phyloP scores from a whole-genome alignment of 192 early-diverging fungal genomes.

The Chytriomyces confervae region DNA sequence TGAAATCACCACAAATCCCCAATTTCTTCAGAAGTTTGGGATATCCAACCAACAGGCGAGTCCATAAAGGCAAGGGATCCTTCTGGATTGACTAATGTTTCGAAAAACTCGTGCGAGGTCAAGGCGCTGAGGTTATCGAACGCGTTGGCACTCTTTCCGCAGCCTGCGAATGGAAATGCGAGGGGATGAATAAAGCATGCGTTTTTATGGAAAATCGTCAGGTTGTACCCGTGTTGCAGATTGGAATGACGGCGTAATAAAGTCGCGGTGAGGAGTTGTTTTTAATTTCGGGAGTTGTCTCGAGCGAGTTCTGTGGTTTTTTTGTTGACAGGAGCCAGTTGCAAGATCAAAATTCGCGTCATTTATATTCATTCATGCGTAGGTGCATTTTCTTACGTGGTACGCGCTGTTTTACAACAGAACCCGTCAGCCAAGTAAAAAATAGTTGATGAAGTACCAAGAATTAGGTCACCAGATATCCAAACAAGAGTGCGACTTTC shows the following conservation, averaged over 20 bases:
- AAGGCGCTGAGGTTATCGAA: conserved; percentile 13
- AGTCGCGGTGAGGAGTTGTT: neutral
- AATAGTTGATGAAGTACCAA: neutral
- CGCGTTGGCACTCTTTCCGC: neutral
- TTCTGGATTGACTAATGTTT: neutral
- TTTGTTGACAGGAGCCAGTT: neutral
- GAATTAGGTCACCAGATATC: neutral
- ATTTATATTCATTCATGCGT: neutral
- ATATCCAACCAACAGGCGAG: neutral
- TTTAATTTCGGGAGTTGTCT: neutral
- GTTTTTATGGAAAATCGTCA: too few relatives aligned
- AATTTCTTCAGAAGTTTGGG: neutral
- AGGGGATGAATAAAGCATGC: too few relatives aligned
- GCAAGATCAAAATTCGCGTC: neutral
- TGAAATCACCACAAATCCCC: neutral
- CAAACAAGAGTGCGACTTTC: neutral
- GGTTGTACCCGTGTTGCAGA: too few relatives aligned
- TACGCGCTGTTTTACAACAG: neutral
- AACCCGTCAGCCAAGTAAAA: neutral
- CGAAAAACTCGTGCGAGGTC: conserved; percentile 8
- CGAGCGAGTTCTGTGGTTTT: neutral
- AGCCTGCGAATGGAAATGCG: neutral
- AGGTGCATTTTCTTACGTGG: neutral
- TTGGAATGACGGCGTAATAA: neutral
- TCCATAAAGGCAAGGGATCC: neutral